Evolutionary conservation across 148 eudicot genomes (phyloP).

Genomic region (Chenopodium berlandieri): DNA sequence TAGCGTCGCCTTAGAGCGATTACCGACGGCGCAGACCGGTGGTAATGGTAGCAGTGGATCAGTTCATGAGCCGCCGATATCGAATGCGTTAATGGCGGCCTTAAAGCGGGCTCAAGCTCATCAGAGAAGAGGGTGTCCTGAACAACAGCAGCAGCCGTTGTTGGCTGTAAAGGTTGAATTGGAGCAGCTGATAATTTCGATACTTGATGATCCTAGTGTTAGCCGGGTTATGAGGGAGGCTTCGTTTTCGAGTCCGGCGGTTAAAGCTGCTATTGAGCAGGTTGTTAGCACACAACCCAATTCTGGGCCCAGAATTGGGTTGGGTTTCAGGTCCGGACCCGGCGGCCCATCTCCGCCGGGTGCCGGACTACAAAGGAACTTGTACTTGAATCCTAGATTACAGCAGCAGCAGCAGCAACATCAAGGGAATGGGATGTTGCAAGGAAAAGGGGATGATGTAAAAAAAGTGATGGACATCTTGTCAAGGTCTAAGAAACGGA

Average conservation of each 20-base stretch:
- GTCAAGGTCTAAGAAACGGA: slow-evolving; percentile 41
- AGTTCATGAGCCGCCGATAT: slow-evolving; percentile 62
- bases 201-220: slow-evolving; percentile 90
- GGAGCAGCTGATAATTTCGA: slow-evolving; percentile 75
- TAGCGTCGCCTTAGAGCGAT: slow-evolving; percentile 82
- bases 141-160: slow-evolving; percentile 89
- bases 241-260: slow-evolving; percentile 86
- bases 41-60: not conserved
- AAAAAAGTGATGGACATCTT: slow-evolving; percentile 61
- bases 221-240: slow-evolving; percentile 95
- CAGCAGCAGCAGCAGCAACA: slow-evolving; percentile 35
- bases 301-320: slow-evolving; percentile 25
- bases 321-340: slow-evolving; percentile 38
- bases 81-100: slow-evolving; percentile 90
- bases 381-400: slow-evolving; percentile 61
- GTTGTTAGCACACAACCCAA: slow-evolving; percentile 22
- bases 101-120: slow-evolving; percentile 90
- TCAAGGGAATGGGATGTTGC: slow-evolving; percentile 18
- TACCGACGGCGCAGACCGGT: slow-evolving; percentile 49
- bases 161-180: slow-evolving; percentile 93
- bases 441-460: slow-evolving; percentile 50
- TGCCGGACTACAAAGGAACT: slow-evolving; percentile 27
- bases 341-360: slow-evolving; percentile 4
- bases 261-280: slow-evolving; percentile 78
- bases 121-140: slow-evolving; percentile 88